Evolutionary conservation across 1,284 basidiomycete species (phyloP).

Genomic region (Polyporus tsugae): DNA sequence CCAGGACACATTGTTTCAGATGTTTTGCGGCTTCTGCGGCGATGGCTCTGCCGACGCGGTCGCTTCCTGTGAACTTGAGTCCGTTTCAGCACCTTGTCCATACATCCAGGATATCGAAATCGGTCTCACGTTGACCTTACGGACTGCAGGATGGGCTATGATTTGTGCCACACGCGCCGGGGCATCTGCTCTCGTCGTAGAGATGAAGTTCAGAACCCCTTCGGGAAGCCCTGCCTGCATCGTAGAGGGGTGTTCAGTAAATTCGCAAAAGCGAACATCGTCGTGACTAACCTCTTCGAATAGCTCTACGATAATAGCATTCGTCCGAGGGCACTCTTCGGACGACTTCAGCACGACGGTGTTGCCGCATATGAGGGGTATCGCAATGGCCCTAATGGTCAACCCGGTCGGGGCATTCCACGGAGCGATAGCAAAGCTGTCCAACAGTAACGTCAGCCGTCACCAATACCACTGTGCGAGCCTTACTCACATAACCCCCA

Average conservation of each 20-base stretch:
- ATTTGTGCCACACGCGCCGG: slow-evolving; percentile 34
- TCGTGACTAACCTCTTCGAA: slow-evolving; percentile 49
- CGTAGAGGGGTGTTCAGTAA: background rate
- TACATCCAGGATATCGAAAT: background rate
- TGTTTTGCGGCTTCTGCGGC: slow-evolving; percentile 33
- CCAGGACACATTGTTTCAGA: slow-evolving; percentile 34
- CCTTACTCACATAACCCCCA: slow-evolving; percentile 43
- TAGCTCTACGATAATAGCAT: slow-evolving; percentile 57
- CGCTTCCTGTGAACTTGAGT: slow-evolving; percentile 34
- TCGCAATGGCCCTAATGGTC: slow-evolving; percentile 56
- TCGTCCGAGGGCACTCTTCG: slow-evolving; percentile 61
- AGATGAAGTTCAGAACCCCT: slow-evolving; percentile 39
- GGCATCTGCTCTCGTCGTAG: slow-evolving; percentile 34
- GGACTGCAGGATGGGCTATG: slow-evolving; percentile 39
- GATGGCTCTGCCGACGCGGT: slow-evolving; percentile 31
- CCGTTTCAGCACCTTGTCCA: no score
- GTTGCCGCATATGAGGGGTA: slow-evolving; percentile 70
- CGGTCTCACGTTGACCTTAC: slow-evolving; percentile 38
- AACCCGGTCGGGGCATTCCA: slow-evolving; percentile 58
- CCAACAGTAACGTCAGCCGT: background rate
- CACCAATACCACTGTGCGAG: no score
- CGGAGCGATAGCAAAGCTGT: slow-evolving; percentile 29
- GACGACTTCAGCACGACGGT: slow-evolving; percentile 70
- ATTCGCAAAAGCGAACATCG: background rate
- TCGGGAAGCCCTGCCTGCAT: slow-evolving; percentile 38